Conservation (phyloP, 2,329 filamentous ascomycete species). For the Exophiala sp. region DNA sequence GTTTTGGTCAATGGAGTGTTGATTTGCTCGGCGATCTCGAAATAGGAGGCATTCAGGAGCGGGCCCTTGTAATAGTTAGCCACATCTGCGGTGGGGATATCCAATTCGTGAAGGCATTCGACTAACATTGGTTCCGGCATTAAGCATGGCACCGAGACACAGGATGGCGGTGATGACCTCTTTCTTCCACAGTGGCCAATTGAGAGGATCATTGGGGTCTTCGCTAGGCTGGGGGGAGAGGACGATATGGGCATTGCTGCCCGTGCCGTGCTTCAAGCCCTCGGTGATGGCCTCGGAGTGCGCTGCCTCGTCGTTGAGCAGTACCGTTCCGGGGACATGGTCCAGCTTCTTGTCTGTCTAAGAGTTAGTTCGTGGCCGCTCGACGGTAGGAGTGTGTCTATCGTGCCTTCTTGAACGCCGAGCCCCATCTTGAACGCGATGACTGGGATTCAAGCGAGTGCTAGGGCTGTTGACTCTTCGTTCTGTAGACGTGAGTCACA, state of each 20-base stretch:
- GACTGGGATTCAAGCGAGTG: not conserved
- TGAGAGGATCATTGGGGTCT: conserved; percentile 33
- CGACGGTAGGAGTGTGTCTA: not conserved
- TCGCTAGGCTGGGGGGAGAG: conserved; percentile 30
- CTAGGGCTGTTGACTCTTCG: too few species aligned
- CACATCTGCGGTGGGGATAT: not conserved
- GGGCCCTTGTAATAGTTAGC: conserved; percentile 15
- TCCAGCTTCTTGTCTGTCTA: conserved; percentile 20
- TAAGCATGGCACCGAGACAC: conserved; percentile 31
- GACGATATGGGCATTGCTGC: conserved; percentile 21
- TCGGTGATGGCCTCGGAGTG: conserved; percentile 18
- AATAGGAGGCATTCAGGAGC: conserved; percentile 26
- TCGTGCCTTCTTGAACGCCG: conserved; percentile 17
- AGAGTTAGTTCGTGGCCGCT: not conserved
- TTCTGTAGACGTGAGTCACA: too few species aligned
- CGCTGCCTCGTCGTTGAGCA: conserved; percentile 23
- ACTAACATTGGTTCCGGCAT: conserved; percentile 26
- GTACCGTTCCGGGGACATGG: conserved; percentile 24
- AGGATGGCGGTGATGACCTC: conserved; percentile 30
- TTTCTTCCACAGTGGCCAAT: conserved; percentile 32
- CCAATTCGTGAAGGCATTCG: not conserved
- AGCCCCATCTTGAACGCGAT: conserved; percentile 15
- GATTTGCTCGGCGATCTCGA: conserved; percentile 16
- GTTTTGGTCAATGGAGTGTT: conserved; percentile 20
- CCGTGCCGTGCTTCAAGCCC: conserved; percentile 25